Evolutionary conservation across 2,329 filamentous ascomycete species (phyloP), one percentile per base, ranked within the genome.

Genomic region (Sarocladium brachiariae): DNA sequence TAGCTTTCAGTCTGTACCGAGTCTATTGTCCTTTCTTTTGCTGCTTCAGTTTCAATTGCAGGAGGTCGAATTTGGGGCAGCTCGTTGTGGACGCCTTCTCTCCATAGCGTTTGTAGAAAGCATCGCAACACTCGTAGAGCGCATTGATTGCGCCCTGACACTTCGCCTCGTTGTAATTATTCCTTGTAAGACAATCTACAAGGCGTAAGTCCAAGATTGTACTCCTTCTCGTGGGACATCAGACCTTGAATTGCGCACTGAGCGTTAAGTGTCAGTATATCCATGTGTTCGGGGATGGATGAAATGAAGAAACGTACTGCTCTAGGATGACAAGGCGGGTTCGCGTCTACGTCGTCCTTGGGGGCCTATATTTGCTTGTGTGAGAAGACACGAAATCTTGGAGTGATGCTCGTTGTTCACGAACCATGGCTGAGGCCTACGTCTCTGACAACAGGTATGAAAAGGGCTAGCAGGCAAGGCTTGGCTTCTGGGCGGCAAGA

Each of bases 121-220:
- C 78, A 61, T 91, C 84, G 68, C 93, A 99, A 70, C 93, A 99
- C 59, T 93, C 86, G 68, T 97, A 99, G 21, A 99, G 73, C 2
- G 89, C 88, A 64, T 92, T 84, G 51, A 99, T 79, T 61, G 89
- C 74, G 16, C 71, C 66, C 62, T 86, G 80, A 68, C 93, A 99
- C 63, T 84, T 95, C 38, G 81, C 81, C 69, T 97, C 90, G 53
- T 95, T 81, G 72, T 87, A 97, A 50, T 82, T 83, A 66, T 91
- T 91, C 68, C 84, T 92, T 43, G 80, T 81, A 55, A 99, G 74
- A 63, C 93, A 99, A 59, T 84, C 89, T 95, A 60, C 27, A n/a
- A 43, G n/a, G 16, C 16, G 24, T 53, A 23, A 53, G 50, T 34
- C 35, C 24, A 30, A 34, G 14, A 25, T n/a, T 7, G 13, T 21